Percentiles rank a stretch among this genome's conserved stretches.
Evolutionary conservation across 2,329 filamentous ascomycete species (phyloP).

Genomic region (Plenodomus tracheiphilus): DNA sequence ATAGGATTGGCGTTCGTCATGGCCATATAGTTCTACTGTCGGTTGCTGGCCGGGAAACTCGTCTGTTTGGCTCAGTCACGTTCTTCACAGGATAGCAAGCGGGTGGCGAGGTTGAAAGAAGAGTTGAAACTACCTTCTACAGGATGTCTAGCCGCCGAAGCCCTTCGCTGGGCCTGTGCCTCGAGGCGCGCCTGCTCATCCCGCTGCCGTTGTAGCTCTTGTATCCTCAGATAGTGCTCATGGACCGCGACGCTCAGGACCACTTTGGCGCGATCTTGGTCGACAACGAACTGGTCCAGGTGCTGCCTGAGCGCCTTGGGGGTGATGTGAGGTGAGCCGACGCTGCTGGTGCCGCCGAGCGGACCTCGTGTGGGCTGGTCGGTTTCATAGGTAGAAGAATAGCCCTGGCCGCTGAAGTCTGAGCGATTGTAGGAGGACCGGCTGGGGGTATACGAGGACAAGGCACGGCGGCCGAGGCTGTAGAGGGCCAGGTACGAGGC

Average conservation of each 20-base stretch:
- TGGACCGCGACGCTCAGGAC: conserved; percentile 91
- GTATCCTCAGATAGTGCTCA: conserved; percentile 91
- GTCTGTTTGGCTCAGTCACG: conserved; percentile 50
- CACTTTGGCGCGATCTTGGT: conserved; percentile 92
- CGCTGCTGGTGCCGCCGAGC: conserved; percentile 61
- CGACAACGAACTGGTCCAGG: conserved; percentile 94
- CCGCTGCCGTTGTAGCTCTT: conserved; percentile 73
- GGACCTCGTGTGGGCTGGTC: conserved; percentile 65
- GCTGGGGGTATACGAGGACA: conserved; percentile 27
- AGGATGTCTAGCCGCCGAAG: conserved; percentile 71
- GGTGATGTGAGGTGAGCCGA: conserved; percentile 62
- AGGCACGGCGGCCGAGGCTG: conserved; percentile 25
- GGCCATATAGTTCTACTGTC: conserved; percentile 47
- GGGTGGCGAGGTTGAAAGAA: conserved; percentile 7
- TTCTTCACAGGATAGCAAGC: conserved; percentile 11
- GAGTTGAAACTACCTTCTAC: conserved; percentile 66
- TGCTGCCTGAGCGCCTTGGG: conserved; percentile 78
- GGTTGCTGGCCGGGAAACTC: conserved; percentile 65
- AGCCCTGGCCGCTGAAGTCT: conserved; percentile 66
- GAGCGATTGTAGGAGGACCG: conserved; percentile 59
- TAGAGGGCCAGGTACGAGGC: conserved; percentile 46
- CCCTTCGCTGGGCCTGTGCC: conserved; percentile 71
- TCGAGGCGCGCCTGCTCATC: conserved; percentile 76
- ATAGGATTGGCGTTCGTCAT: conserved; percentile 15
- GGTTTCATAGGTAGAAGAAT: conserved; percentile 65